Conservation (phyloP, 345 rosid genomes). For the Citrus trifoliata region DNA sequence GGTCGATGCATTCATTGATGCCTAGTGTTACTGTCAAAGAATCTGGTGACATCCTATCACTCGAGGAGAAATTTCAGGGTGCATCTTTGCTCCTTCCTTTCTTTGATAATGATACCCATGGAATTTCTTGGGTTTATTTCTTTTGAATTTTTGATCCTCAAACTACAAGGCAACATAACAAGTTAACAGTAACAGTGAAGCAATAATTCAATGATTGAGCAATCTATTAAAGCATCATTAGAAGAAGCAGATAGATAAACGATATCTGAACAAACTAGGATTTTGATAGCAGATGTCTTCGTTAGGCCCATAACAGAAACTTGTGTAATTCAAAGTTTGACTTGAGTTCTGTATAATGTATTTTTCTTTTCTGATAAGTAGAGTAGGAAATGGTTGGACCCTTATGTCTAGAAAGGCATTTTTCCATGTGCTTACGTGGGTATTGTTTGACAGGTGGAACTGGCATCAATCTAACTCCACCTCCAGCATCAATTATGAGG, state of each 20-base stretch:
- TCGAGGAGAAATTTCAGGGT: conserved; percentile 99
- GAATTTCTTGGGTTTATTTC: neutral
- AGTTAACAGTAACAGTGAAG: neutral
- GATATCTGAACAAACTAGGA: neutral
- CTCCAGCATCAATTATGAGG: conserved; percentile 85
- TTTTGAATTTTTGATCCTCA: neutral
- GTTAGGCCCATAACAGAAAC: neutral
- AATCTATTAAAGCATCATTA: neutral
- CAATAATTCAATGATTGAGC: neutral
- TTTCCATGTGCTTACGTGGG: conserved; percentile 11
- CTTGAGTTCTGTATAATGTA: neutral
- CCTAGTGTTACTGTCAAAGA: conserved; percentile 94
- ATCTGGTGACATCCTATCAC: conserved; percentile 85
- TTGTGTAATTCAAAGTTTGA: neutral
- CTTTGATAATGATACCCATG: neutral
- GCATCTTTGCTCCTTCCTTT: neutral
- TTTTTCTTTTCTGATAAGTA: neutral
- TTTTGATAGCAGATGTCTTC: neutral
- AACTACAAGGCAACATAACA: neutral
- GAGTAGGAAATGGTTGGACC: neutral
- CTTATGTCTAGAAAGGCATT: neutral
- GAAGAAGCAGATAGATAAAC: neutral
- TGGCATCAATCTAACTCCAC: conserved; percentile 96
- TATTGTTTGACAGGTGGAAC: conserved; percentile 74
- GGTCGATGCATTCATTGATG: conserved; percentile 77